A percentile compares a stretch with the other conserved stretches of the same genome.
Evolutionary conservation across 768 basidiomycete species (phyloP).

Genomic region (Gloeostereum incarnatum): DNA sequence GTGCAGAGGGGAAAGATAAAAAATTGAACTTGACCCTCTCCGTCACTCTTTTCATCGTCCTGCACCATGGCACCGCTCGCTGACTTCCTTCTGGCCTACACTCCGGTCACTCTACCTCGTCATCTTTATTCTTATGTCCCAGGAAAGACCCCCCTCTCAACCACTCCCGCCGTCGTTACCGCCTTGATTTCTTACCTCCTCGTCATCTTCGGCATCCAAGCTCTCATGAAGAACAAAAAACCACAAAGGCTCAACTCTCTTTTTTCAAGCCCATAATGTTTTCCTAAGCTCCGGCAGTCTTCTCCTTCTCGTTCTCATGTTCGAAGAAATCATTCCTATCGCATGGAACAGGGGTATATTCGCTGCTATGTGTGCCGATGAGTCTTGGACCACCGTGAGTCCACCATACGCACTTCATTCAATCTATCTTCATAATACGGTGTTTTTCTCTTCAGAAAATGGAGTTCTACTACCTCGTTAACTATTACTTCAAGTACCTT

Average conservation of each 20-base stretch:
- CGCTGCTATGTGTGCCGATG: constrained; percentile 65
- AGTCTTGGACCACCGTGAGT: constrained; percentile 85
- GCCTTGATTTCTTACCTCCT: constrained; percentile 76
- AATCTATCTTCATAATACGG: neutral
- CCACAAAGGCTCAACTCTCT: constrained; percentile 71
- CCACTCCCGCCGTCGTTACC: constrained; percentile 61
- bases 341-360: constrained; percentile 63
- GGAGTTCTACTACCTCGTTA: constrained; percentile 97
- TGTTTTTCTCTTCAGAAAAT: constrained; percentile 45
- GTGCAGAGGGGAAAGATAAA: too few species aligned
- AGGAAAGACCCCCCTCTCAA: constrained; percentile 77
- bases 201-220: constrained; percentile 78
- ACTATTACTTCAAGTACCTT: constrained; percentile 98
- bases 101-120: constrained; percentile 49
- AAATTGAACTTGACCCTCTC: constrained; percentile 16
- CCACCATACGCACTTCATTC: constrained; percentile 2
- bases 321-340: constrained; percentile 86
- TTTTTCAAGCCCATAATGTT: constrained; percentile 88
- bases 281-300: constrained; percentile 77
- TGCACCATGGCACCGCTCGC: constrained; percentile 63
- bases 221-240: constrained; percentile 71
- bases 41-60: constrained; percentile 13
- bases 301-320: constrained; percentile 80
- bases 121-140: constrained; percentile 57
- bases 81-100: constrained; percentile 52